Evolutionary conservation across 352 stramenopile species (phyloP).

Genomic region (Phytophthora lateralis): DNA sequence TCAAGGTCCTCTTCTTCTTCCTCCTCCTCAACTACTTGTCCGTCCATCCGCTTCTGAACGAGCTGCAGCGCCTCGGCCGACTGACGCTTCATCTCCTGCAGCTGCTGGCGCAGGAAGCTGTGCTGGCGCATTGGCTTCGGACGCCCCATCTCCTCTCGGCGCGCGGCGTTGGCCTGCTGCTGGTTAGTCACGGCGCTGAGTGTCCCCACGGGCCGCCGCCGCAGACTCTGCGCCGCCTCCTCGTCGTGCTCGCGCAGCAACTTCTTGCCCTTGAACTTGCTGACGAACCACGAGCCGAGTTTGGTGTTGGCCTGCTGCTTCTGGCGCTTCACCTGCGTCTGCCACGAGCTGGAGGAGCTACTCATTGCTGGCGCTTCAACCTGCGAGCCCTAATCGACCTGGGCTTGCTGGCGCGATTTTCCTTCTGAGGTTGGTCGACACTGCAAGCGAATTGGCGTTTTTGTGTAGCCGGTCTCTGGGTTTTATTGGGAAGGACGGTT

Average conservation of each 20-base stretch:
- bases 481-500: not conserved
- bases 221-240: constrained; percentile 40
- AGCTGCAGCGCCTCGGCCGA: constrained; percentile 59
- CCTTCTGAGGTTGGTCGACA: constrained; percentile 14
- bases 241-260: constrained; percentile 36
- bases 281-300: constrained; percentile 72
- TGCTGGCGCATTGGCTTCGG: constrained; percentile 59
- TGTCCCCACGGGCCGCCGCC: constrained; percentile 42
- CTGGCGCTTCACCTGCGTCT: constrained; percentile 63
- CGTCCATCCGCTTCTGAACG: constrained; percentile 54
- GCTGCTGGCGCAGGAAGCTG: constrained; percentile 69
- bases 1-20: constrained; percentile 22
- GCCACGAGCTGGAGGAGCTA: constrained; percentile 34
- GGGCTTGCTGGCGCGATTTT: constrained; percentile 19
- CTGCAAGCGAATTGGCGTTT: constrained; percentile 9
- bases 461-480: constrained; percentile 4
- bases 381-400: constrained; percentile 19
- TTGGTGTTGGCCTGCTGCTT: constrained; percentile 65
- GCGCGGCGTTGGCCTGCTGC: constrained; percentile 33
- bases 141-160: constrained; percentile 26
- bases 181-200: constrained; percentile 47
- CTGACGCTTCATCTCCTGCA: constrained; percentile 81
- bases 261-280: constrained; percentile 66
- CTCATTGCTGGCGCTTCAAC: constrained; percentile 27
- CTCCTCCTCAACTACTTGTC: constrained; percentile 37